phyloP scores from a whole-genome alignment of 306 rosid genomes.

The Betula pendula region DNA sequence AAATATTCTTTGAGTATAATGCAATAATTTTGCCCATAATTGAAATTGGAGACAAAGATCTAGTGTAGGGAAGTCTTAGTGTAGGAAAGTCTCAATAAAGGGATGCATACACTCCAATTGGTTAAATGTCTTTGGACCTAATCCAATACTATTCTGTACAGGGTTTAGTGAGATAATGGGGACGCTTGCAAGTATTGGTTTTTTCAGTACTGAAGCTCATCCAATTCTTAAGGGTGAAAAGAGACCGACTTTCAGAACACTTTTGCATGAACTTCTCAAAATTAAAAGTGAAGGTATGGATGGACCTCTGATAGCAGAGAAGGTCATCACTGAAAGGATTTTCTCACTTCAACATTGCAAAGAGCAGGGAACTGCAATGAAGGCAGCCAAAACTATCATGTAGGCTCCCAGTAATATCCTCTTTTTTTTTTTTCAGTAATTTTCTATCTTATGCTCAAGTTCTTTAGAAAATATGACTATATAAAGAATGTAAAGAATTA shows the following conservation, averaged over 20 bases:
- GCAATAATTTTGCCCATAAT: neutral
- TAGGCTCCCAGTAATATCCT: conserved; percentile 26
- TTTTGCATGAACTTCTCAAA: conserved; percentile 70
- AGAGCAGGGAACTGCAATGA: conserved; percentile 58
- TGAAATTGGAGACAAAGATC: neutral
- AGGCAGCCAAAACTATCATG: conserved; percentile 84
- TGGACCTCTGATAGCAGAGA: conserved; percentile 50
- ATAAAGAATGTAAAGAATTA: neutral
- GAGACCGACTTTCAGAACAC: conserved; percentile 56
- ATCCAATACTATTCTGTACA: conserved; percentile 20
- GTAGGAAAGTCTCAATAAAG: neutral
- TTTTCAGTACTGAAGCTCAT: conserved; percentile 59
- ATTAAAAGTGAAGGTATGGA: conserved; percentile 30
- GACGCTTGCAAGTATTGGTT: conserved; percentile 74
- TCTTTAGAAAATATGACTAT: neutral
- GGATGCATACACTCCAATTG: neutral
- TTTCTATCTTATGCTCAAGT: conserved; percentile 4
- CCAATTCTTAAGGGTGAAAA: conserved; percentile 50
- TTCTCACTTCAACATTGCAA: conserved; percentile 60
- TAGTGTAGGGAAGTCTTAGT: neutral
- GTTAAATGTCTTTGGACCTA: conserved; percentile 22
- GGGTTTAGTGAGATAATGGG: conserved; percentile 91
- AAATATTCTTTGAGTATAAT: neutral
- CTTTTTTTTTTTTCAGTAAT: conserved; percentile 10
- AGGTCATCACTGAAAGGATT: conserved; percentile 53